Evolutionary conservation across 148 eudicot genomes (phyloP).

Genomic region (Fagopyrum homotropicum): DNA sequence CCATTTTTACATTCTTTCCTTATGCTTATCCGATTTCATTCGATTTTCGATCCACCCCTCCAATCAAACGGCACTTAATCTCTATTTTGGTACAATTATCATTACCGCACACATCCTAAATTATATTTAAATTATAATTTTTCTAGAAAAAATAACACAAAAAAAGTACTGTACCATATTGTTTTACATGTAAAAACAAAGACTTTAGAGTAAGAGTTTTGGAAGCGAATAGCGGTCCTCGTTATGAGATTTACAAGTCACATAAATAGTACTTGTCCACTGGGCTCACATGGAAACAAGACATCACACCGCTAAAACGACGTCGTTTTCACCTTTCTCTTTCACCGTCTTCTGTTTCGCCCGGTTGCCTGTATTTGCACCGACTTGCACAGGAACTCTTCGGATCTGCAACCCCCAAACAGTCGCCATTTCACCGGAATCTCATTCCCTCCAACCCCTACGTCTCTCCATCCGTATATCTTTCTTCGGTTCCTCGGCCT

Average conservation of each 20-base stretch:
- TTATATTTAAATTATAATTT: background rate
- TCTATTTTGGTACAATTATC: too few relatives aligned
- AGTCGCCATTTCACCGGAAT: conserved; percentile 4
- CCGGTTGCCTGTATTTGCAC: conserved; percentile 8
- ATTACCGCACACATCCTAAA: background rate
- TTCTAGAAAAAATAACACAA: background rate
- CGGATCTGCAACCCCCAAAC: conserved; percentile 10
- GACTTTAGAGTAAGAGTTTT: background rate
- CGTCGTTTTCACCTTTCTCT: conserved; percentile 4
- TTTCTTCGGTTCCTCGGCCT: background rate
- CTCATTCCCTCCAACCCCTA: background rate
- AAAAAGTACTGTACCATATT: background rate
- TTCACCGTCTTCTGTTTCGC: background rate
- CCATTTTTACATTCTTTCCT: too few relatives aligned
- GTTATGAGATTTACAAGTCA: background rate
- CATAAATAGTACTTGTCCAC: background rate
- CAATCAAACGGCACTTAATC: too few relatives aligned
- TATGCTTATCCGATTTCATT: too few relatives aligned
- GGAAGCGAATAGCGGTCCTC: background rate
- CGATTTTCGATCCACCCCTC: too few relatives aligned
- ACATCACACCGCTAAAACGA: background rate
- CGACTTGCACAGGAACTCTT: background rate
- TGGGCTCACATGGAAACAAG: conserved; percentile 3
- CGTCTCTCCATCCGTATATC: background rate
- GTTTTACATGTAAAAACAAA: background rate